A percentile compares a stretch with the other conserved stretches of the same genome.
phyloP scores from a whole-genome alignment of 352 stramenopile species.

The Globisporangium irregulare region DNA sequence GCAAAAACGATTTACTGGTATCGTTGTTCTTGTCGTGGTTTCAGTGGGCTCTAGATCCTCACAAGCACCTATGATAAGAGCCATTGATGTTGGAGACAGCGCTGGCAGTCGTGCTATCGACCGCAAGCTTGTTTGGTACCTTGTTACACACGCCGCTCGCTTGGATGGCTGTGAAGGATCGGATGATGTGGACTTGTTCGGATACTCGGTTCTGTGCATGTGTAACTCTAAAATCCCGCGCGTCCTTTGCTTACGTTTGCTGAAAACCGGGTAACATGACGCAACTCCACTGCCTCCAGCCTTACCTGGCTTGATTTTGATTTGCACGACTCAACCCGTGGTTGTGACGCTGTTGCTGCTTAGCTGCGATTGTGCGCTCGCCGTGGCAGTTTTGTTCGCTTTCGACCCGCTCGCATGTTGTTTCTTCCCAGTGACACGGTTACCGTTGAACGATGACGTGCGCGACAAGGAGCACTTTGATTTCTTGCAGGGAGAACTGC shows the following conservation, averaged over 20 bases:
- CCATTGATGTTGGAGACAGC: too few relatives aligned
- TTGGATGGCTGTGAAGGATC: too few relatives aligned
- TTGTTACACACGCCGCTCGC: too few relatives aligned
- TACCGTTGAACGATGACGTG: conserved; percentile 26
- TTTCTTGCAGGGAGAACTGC: conserved; percentile 25
- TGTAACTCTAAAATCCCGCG: background rate
- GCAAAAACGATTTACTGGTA: background rate
- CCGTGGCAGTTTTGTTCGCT: background rate
- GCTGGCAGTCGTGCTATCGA: too few relatives aligned
- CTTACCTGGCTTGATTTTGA: background rate
- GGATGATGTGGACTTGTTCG: too few relatives aligned
- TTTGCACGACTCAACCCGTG: background rate
- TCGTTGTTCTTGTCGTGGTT: background rate
- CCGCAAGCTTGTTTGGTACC: too few relatives aligned
- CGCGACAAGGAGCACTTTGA: conserved; percentile 22
- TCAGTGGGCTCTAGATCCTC: too few relatives aligned
- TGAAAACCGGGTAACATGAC: background rate
- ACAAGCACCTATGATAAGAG: too few relatives aligned
- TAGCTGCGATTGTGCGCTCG: background rate
- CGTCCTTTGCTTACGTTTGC: background rate
- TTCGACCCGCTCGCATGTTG: background rate
- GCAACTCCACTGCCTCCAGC: background rate
- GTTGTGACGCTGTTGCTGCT: background rate
- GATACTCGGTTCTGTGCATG: background rate
- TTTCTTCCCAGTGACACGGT: background rate